These are phyloP conservation scores for Aureobasidium subglaciale DNA, from an alignment of 2,329 filamentous ascomycete species.

Conservation along the genomic window DNA sequence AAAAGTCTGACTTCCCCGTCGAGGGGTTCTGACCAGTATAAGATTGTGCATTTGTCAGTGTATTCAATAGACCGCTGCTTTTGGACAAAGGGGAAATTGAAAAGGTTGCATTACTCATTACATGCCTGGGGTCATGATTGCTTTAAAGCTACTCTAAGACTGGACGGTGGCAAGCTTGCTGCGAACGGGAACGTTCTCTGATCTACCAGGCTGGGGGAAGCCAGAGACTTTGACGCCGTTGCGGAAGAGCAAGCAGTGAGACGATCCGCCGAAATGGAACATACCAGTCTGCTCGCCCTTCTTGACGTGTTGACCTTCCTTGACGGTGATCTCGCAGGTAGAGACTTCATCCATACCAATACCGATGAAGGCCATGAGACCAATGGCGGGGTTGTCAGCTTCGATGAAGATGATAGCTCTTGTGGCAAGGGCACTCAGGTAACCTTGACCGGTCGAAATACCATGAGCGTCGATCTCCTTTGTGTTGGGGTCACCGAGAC, in stretches of 20 bases:
- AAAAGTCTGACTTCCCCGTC: no score
- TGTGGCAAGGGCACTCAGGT: conserved; percentile 60
- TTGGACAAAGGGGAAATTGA: no score
- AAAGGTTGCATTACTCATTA: conserved; percentile 1
- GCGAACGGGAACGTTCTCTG: conserved; percentile 32
- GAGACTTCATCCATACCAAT: conserved; percentile 74
- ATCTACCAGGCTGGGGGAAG: conserved; percentile 26
- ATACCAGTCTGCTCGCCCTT: conserved; percentile 70
- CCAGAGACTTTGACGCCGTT: conserved; percentile 43
- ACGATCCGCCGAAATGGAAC: conserved; percentile 74
- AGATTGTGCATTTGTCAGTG: no score
- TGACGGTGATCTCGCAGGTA: conserved; percentile 62
- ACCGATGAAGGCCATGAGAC: conserved; percentile 62
- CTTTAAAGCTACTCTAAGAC: not conserved
- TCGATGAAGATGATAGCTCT: conserved; percentile 64
- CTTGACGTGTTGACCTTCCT: conserved; percentile 55
- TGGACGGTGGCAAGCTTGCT: conserved; percentile 9
- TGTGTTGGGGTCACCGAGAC: conserved; percentile 31
- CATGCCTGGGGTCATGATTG: not conserved
- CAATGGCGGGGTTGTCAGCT: conserved; percentile 60
- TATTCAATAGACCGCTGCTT: no score
- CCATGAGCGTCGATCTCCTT: conserved; percentile 38
- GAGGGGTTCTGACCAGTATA: no score
- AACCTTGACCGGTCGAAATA: conserved; percentile 50
- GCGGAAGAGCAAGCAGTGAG: conserved; percentile 61